Conservation (phyloP, 2,329 filamentous ascomycete species). For the Claviceps sp. region DNA sequence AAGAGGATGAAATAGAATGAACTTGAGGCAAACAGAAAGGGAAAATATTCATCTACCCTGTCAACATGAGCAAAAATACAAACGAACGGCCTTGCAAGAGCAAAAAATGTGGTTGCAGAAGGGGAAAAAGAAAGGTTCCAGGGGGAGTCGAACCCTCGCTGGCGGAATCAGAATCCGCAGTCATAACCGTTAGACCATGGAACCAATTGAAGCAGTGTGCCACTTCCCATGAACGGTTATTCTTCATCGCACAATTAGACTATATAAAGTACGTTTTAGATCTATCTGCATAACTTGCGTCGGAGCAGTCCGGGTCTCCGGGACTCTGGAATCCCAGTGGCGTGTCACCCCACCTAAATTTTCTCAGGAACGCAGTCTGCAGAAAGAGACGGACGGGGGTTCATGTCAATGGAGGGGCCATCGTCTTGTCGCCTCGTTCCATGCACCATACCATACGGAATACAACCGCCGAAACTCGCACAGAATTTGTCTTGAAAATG, state of each 20-base stretch:
- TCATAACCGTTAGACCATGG: slow-evolving; percentile 25
- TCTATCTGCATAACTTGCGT: no score
- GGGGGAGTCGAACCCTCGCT: slow-evolving; percentile 24
- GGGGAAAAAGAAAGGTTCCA: slow-evolving; percentile 15
- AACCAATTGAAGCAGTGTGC: slow-evolving; percentile 16
- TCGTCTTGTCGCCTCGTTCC: neutral
- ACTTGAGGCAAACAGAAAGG: no score
- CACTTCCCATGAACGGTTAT: slow-evolving; percentile 14
- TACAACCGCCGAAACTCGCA: neutral
- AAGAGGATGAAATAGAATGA: no score
- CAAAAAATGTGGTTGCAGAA: slow-evolving; percentile 2
- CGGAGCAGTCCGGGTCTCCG: no score
- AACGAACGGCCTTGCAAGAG: neutral
- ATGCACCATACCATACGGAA: neutral
- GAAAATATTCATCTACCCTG: no score
- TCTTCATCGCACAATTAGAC: accelerated
- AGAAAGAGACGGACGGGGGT: neutral
- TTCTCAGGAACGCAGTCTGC: slow-evolving; percentile 10
- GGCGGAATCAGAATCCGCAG: slow-evolving; percentile 24
- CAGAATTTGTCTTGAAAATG: slow-evolving; percentile 7
- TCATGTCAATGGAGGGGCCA: slow-evolving; percentile 1
- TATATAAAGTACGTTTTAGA: no score
- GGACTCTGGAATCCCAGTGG: slow-evolving; percentile 2
- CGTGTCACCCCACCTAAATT: slow-evolving; percentile 21
- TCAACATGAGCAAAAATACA: neutral